Percentiles rank a stretch among this genome's conserved stretches.
phyloP scores from a whole-genome alignment of 73 alveolate species.

The Urostyla sp. region DNA sequence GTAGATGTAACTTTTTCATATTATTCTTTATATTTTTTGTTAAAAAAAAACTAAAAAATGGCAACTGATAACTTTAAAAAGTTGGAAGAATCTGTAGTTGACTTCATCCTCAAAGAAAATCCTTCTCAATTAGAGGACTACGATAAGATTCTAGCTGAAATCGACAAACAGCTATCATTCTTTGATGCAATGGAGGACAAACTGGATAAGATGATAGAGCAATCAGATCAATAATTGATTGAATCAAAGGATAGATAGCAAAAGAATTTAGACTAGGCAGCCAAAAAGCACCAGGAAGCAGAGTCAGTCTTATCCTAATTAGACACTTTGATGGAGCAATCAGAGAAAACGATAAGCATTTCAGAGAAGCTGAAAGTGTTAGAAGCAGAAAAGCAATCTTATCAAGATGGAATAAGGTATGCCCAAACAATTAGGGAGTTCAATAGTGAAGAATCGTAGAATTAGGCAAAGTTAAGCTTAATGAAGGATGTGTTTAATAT shows the following conservation, averaged over 20 bases:
- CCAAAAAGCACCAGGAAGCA: constrained; percentile 27
- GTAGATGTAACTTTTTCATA: not conserved
- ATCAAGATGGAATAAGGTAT: constrained; percentile 53
- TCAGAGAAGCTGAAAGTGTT: constrained; percentile 42
- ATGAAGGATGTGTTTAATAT: constrained; percentile 3
- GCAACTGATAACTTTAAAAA: constrained; percentile 4
- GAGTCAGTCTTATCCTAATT: not conserved
- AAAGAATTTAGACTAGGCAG: not conserved
- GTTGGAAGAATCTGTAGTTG: not conserved
- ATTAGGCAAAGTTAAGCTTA: constrained; percentile 3
- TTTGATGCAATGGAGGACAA: not conserved
- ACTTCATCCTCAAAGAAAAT: not conserved
- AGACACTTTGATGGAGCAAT: constrained; percentile 23
- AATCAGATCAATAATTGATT: not conserved
- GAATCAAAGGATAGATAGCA: not conserved
- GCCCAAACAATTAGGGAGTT: constrained; percentile 48
- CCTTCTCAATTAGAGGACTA: constrained; percentile 14
- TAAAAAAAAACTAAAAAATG: not conserved
- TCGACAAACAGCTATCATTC: constrained; percentile 14
- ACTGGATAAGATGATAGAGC: not conserved
- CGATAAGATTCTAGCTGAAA: constrained; percentile 17
- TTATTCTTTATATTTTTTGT: not conserved
- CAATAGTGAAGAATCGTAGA: constrained; percentile 29
- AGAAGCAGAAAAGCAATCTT: constrained; percentile 25
- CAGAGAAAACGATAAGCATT: constrained; percentile 33